Conservation (phyloP, 306 rosid genomes). For the Pueraria montana region DNA sequence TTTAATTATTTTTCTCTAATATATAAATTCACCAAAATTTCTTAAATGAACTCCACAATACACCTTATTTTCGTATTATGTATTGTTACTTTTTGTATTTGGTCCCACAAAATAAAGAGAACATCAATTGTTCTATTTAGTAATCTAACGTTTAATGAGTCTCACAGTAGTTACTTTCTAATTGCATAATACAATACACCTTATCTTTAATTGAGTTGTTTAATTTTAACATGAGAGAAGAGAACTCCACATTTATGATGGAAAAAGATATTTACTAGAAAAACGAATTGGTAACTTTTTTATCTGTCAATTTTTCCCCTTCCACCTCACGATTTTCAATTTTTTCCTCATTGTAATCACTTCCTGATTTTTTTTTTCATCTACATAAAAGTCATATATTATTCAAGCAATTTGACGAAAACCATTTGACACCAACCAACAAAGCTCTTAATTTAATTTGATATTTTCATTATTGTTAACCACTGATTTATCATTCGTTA, state of each 20-base stretch:
- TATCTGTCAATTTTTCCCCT: neutral
- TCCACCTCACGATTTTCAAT: neutral
- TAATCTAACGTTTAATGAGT: neutral
- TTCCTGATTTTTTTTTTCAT: neutral
- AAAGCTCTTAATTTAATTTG: neutral
- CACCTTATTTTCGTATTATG: neutral
- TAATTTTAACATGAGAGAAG: too few relatives aligned
- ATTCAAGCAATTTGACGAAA: neutral
- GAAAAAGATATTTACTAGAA: too few relatives aligned
- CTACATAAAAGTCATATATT: neutral
- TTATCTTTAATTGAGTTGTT: neutral
- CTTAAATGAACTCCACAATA: neutral
- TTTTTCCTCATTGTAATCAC: neutral
- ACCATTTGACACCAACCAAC: neutral
- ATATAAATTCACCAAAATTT: neutral
- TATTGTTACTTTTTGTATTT: neutral
- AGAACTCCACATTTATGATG: too few relatives aligned
- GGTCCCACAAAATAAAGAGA: neutral
- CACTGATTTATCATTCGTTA: neutral
- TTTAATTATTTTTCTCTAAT: too few relatives aligned
- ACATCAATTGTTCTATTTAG: neutral
- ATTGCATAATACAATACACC: too few relatives aligned
- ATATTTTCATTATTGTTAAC: neutral
- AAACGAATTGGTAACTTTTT: neutral
- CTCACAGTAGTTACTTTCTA: neutral